Percentiles rank a stretch among this genome's conserved stretches.
Conservation (phyloP, 441 rosid genomes). For the Croton laevigatus region DNA sequence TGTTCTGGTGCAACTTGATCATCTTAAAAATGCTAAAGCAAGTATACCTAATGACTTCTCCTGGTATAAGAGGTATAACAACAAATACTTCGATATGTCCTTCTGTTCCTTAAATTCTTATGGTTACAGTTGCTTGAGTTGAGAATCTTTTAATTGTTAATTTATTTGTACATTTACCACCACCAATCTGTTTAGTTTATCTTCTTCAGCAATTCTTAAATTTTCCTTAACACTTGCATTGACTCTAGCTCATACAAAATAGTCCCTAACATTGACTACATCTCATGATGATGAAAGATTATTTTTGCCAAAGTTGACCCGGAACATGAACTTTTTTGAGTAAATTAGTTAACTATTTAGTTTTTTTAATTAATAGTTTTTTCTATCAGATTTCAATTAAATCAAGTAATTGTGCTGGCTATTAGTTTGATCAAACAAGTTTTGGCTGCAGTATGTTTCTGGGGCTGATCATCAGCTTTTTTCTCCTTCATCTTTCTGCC, state of each 20-base stretch:
- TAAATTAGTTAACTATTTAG: neutral
- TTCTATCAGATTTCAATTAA: neutral
- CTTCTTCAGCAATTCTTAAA: constrained; percentile 1
- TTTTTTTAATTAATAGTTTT: constrained; percentile 2
- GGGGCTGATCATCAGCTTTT: constrained; percentile 6
- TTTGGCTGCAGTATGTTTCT: neutral
- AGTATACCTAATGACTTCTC: constrained; percentile 99
- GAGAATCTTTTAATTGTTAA: neutral
- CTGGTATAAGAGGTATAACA: constrained; percentile 92
- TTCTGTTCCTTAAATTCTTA: constrained; percentile 3
- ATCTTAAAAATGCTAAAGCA: constrained; percentile 98
- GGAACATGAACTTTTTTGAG: neutral
- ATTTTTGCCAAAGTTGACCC: neutral
- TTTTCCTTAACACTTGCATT: neutral
- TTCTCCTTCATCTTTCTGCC: neutral
- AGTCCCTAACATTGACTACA: neutral
- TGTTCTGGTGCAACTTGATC: constrained; percentile 97
- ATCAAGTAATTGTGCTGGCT: neutral
- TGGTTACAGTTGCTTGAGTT: constrained; percentile 11
- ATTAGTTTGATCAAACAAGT: neutral
- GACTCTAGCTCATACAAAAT: neutral
- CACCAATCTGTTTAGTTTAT: neutral
- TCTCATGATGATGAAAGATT: neutral
- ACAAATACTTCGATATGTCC: neutral
- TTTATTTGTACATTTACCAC: neutral